Evolutionary conservation across 768 basidiomycete genomes (phyloP).

Genomic region (Udeniomyces megalosporus): DNA sequence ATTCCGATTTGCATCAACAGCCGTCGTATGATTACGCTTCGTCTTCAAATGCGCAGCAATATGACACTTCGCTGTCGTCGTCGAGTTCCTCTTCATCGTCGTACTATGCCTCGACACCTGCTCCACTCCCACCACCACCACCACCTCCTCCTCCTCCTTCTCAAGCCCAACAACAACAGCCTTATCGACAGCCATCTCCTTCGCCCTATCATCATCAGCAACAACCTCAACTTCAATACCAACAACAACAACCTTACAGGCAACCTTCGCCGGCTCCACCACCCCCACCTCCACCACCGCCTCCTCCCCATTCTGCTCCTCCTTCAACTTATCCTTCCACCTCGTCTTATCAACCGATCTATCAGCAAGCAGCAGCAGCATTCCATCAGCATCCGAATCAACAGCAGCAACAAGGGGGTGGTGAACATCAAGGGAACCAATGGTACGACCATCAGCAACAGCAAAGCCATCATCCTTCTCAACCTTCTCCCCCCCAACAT

Average conservation of each 20-base stretch:
- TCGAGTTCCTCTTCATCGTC: not conserved
- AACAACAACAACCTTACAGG: not conserved
- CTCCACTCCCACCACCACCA: not conserved
- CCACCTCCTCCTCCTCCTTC: not conserved
- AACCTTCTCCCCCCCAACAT: not conserved
- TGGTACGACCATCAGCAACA: not conserved
- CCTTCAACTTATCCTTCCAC: not conserved
- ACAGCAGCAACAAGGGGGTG: not conserved
- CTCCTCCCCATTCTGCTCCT: not conserved
- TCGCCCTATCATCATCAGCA: not conserved
- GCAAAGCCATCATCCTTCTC: not conserved
- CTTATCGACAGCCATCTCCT: not conserved
- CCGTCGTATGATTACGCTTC: not conserved
- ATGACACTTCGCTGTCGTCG: not conserved
- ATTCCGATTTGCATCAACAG: not conserved
- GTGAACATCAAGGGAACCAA: not conserved
- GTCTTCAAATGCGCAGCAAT: not conserved
- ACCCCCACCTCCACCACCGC: not conserved
- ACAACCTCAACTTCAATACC: not conserved
- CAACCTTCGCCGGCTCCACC: conserved; percentile 1
- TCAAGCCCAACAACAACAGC: not conserved
- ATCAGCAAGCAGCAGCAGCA: too few relatives aligned
- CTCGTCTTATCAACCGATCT: too few relatives aligned
- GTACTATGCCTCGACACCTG: not conserved
- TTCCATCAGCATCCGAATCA: too few relatives aligned